Evolutionary conservation across 192 early-diverging fungal genomes (phyloP).

Genomic region (Lobosporangium transversale): DNA sequence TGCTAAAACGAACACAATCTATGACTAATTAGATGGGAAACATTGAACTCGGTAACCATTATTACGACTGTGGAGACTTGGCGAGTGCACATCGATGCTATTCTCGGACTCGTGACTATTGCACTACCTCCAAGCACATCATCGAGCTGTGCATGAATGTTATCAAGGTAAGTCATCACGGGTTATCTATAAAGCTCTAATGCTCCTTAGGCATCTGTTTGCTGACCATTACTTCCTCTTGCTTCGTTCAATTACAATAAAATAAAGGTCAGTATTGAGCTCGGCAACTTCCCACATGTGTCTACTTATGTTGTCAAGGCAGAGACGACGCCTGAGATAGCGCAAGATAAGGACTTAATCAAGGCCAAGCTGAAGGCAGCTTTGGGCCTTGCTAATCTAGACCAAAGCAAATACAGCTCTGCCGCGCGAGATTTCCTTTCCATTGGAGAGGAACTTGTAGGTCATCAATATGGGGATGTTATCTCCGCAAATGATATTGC

Average conservation of each 20-base stretch:
- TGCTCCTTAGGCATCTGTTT: no score
- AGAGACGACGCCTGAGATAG: constrained; percentile 66
- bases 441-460: constrained; percentile 33
- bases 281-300: constrained; percentile 76
- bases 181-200: no score
- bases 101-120: constrained; percentile 78
- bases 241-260: no score
- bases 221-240: no score
- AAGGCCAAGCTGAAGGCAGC: constrained; percentile 71
- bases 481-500: constrained; percentile 86
- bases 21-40: constrained; percentile 71
- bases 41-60: constrained; percentile 84
- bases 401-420: constrained; percentile 64
- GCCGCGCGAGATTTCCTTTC: constrained; percentile 71
- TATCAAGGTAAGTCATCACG: constrained; percentile 77
- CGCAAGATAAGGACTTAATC: constrained; percentile 68
- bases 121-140: constrained; percentile 77
- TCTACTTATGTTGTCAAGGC: constrained; percentile 77
- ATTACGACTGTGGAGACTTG: constrained; percentile 76
- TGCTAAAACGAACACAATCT: no score
- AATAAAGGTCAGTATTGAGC: constrained; percentile 73
- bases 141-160: constrained; percentile 85
- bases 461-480: constrained; percentile 53
- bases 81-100: constrained; percentile 73
- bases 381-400: constrained; percentile 72